phyloP scores from a whole-genome alignment of 441 rosid species.

The Gossypium aridum region DNA sequence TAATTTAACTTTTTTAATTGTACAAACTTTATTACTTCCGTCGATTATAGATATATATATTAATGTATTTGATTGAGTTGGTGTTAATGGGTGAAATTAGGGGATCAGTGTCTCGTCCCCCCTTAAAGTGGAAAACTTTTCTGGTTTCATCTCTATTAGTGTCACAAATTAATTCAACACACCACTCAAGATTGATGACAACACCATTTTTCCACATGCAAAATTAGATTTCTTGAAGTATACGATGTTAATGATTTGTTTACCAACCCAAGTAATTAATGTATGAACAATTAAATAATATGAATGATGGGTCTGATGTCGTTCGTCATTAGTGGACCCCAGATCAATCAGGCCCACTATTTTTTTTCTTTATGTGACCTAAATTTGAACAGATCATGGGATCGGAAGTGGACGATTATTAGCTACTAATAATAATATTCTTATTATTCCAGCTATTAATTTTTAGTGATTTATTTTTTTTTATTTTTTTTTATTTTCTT shows the following conservation, averaged over 20 bases:
- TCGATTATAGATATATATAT: no score
- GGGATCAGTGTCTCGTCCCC: no score
- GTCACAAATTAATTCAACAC: no score
- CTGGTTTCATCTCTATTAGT: rapidly evolving
- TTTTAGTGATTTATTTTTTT: neutral
- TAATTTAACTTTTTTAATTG: no score
- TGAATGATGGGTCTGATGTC: neutral
- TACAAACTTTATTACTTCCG: no score
- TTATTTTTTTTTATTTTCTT: neutral
- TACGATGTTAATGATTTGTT: no score
- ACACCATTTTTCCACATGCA: no score
- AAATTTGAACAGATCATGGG: neutral
- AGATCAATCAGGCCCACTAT: neutral
- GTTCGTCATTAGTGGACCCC: neutral
- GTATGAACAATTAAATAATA: neutral
- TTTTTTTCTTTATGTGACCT: neutral
- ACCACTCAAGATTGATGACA: no score
- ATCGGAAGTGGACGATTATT: neutral
- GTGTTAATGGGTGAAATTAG: no score
- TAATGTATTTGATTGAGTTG: no score
- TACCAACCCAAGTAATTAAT: neutral
- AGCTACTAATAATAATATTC: neutral
- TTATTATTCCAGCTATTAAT: slow-evolving; percentile 4
- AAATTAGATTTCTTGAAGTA: no score
- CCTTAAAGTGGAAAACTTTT: no score